Percentiles rank a stretch among this genome's conserved stretches.
Conservation (phyloP, 148 eudicot genomes). For the Persicaria maculosa region DNA sequence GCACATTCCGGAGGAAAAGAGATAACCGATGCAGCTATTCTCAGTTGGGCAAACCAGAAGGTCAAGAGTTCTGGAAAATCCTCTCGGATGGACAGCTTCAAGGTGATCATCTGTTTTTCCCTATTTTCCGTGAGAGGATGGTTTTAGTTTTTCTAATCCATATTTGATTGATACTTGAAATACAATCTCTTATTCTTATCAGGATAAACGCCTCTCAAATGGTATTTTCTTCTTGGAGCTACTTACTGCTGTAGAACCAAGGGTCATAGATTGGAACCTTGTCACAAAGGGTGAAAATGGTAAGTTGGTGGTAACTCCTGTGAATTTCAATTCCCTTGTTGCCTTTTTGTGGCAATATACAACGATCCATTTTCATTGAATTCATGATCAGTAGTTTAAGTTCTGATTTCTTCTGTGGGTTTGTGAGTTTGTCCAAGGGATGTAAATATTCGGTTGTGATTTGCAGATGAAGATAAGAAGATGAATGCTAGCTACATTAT, state of each 20-base stretch:
- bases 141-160: neutral
- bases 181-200: slow-evolving; percentile 12
- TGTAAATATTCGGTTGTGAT: neutral
- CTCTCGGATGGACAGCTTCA: slow-evolving; percentile 71
- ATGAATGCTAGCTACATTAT: slow-evolving; percentile 84
- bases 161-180: neutral
- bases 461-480: slow-evolving; percentile 84
- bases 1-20: slow-evolving; percentile 73
- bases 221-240: slow-evolving; percentile 88
- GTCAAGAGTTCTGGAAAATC: slow-evolving; percentile 55
- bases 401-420: too few species aligned
- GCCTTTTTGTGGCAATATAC: neutral
- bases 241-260: slow-evolving; percentile 78
- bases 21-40: slow-evolving; percentile 65
- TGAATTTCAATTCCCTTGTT: neutral
- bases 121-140: neutral
- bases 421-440: neutral
- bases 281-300: slow-evolving; percentile 84
- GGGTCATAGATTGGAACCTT: slow-evolving; percentile 88
- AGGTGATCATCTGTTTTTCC: slow-evolving; percentile 30
- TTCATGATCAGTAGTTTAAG: too few species aligned
- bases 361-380: neutral
- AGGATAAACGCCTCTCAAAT: slow-evolving; percentile 79
- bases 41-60: slow-evolving; percentile 81
- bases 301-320: slow-evolving; percentile 20